phyloP scores from a whole-genome alignment of 768 basidiomycete species.

The Suillus subaureus region DNA sequence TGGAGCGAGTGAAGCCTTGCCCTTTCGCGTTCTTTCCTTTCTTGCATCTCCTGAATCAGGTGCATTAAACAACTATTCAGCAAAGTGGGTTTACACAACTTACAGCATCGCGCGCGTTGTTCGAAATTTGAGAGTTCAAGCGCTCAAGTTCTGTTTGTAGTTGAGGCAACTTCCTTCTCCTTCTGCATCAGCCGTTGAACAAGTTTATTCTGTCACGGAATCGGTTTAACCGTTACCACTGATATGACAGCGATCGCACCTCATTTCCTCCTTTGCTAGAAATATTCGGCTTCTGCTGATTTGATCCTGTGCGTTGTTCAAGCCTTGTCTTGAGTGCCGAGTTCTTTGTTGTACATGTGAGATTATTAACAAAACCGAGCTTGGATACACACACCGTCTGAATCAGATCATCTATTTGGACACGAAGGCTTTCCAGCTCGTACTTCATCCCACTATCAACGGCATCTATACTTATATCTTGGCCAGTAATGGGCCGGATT shows the following conservation, averaged over 20 bases:
- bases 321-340: neutral
- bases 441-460: conserved; percentile 49
- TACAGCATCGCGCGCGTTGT: conserved; percentile 62
- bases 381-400: conserved; percentile 52
- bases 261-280: conserved; percentile 57
- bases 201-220: conserved; percentile 62
- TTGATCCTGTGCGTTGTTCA: neutral
- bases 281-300: conserved; percentile 37
- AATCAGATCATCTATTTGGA: conserved; percentile 61
- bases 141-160: conserved; percentile 73
- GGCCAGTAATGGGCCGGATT: conserved; percentile 66
- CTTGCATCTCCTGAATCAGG: conserved; percentile 63
- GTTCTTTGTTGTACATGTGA: neutral
- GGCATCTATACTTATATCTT: conserved; percentile 52
- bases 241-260: conserved; percentile 37
- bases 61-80: neutral
- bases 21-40: conserved; percentile 74
- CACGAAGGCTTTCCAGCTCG: conserved; percentile 61
- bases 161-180: conserved; percentile 80
- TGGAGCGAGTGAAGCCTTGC: conserved; percentile 70
- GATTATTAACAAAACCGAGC: conserved; percentile 28
- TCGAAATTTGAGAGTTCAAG: conserved; percentile 58
- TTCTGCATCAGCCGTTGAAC: conserved; percentile 82
- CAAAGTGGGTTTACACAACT: conserved; percentile 22
- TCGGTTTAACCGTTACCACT: neutral